Evolutionary conservation across 1,284 basidiomycete genomes (phyloP).

Genomic region (Mycena citricolor): DNA sequence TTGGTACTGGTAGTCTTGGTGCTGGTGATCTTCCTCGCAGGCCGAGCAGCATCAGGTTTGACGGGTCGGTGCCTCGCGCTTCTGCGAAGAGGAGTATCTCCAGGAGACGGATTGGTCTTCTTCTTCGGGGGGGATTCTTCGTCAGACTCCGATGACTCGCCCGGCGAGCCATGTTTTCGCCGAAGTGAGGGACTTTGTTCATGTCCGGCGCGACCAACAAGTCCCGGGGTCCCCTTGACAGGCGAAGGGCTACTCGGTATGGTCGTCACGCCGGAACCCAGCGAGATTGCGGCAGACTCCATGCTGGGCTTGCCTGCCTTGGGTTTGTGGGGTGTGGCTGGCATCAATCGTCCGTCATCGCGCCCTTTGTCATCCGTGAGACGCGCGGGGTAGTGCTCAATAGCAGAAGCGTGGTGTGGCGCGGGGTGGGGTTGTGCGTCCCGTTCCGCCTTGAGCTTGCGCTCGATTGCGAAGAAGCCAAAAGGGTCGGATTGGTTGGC

Average conservation of each 20-base stretch:
- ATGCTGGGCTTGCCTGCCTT: slow-evolving; percentile 20
- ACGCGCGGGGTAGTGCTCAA: too few relatives aligned
- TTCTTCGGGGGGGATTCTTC: slow-evolving; percentile 18
- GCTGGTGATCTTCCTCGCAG: neutral
- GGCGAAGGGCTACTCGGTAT: slow-evolving; percentile 36
- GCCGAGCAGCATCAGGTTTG: too few relatives aligned
- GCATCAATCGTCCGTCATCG: slow-evolving; percentile 24
- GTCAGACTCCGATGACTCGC: slow-evolving; percentile 20
- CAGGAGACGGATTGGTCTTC: too few relatives aligned
- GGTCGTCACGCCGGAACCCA: slow-evolving; percentile 30
- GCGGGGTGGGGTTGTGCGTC: slow-evolving; percentile 10
- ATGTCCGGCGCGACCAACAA: too few relatives aligned
- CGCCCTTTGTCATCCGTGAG: slow-evolving; percentile 25
- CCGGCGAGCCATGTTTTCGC: neutral
- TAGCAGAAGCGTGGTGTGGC: slow-evolving; percentile 17
- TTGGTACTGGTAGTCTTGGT: neutral
- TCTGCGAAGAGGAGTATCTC: too few relatives aligned
- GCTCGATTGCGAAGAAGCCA: slow-evolving; percentile 45
- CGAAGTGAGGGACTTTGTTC: too few relatives aligned
- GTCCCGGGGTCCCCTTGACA: slow-evolving; percentile 4
- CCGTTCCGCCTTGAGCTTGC: slow-evolving; percentile 39
- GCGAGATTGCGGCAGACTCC: slow-evolving; percentile 28
- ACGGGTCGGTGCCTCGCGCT: too few relatives aligned
- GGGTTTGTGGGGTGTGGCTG: slow-evolving; percentile 37
- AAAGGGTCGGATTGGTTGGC: slow-evolving; percentile 39